These are phyloP conservation scores for Rhazya stricta DNA, from an alignment of 257 asterid genomes.

Conservation along the genomic window DNA sequence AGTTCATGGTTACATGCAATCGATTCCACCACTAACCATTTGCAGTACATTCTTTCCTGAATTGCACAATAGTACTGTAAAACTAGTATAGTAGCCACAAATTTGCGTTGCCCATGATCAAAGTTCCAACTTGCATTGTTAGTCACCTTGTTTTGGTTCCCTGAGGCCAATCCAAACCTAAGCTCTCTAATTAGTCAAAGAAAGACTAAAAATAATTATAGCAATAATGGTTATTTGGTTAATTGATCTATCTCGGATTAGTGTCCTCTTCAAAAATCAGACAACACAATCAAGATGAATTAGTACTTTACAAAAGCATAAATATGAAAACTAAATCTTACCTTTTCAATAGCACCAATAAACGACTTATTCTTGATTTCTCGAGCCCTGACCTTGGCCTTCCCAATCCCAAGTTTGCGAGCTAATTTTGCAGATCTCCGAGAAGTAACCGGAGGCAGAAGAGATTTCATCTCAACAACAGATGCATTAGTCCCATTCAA, in stretches of 20 bases:
- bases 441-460: constrained; percentile 38
- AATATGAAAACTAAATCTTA: constrained; percentile 6
- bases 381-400: constrained; percentile 44
- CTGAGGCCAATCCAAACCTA: neutral
- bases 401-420: constrained; percentile 48
- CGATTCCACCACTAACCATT: too few species aligned
- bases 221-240: neutral
- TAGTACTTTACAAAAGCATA: neutral
- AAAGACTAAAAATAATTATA: neutral
- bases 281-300: neutral
- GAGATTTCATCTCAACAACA: constrained; percentile 47
- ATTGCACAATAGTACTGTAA: neutral
- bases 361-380: constrained; percentile 58
- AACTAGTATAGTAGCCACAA: neutral
- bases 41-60: neutral
- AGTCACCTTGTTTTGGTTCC: neutral
- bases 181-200: neutral
- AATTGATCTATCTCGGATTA: neutral
- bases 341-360: constrained; percentile 58
- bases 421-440: constrained; percentile 35
- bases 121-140: neutral
- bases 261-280: neutral
- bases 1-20: too few species aligned
- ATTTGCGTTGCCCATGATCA: neutral
- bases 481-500: constrained; percentile 14